phyloP scores from a whole-genome alignment of 148 eudicot genomes.

The Chenopodium quinoa region DNA sequence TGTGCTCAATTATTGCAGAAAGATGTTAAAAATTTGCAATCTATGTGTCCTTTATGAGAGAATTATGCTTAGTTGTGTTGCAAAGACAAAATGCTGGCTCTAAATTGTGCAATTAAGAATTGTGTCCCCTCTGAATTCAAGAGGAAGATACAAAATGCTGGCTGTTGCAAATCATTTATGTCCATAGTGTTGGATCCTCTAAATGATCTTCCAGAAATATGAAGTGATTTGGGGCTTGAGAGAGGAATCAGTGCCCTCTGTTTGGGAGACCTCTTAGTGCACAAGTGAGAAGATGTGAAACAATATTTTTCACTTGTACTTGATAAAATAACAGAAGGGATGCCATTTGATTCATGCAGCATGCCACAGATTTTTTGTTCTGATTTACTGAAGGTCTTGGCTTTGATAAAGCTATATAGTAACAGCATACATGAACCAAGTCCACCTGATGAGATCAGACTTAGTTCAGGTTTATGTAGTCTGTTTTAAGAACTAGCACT shows the following conservation, averaged over 20 bases:
- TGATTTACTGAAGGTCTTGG: too few species aligned
- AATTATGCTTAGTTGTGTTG: background rate
- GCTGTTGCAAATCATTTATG: background rate
- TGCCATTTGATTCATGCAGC: too few species aligned
- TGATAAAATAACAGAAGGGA: background rate
- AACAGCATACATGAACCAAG: background rate
- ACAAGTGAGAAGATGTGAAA: too few species aligned
- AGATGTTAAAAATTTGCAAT: background rate
- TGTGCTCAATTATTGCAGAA: background rate
- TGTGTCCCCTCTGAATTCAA: too few species aligned
- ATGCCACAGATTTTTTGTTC: too few species aligned
- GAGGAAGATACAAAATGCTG: background rate
- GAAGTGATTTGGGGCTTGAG: background rate
- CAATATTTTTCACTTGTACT: too few species aligned
- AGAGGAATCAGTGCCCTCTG: background rate
- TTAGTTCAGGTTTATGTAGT: background rate
- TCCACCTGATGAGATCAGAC: background rate
- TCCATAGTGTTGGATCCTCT: background rate
- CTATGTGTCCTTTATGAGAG: background rate
- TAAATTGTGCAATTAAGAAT: too few species aligned
- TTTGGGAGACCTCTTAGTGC: too few species aligned
- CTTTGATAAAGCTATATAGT: background rate
- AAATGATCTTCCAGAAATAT: background rate
- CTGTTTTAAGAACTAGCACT: too few species aligned
- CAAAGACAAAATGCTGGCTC: background rate